A percentile compares a stretch with the other conserved stretches of the same genome.
phyloP scores from a whole-genome alignment of 2,329 filamentous ascomycete species.

The Xylariales sp. region DNA sequence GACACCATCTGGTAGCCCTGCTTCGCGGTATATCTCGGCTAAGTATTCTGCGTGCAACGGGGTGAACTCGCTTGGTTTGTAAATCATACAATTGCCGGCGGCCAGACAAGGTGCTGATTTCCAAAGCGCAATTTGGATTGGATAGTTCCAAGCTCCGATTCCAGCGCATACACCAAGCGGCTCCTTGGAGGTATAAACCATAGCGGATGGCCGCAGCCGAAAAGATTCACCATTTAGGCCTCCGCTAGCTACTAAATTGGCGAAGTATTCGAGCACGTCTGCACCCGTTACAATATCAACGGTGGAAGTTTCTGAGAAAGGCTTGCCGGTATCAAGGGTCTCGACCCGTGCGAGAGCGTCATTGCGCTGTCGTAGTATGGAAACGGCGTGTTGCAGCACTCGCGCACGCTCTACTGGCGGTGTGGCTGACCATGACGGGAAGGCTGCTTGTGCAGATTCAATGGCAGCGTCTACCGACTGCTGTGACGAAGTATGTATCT shows the following conservation, averaged over 20 bases:
- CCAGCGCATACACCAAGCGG: constrained; percentile 85
- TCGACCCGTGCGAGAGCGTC: constrained; percentile 83
- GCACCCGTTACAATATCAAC: constrained; percentile 87
- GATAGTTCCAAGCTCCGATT: constrained; percentile 93
- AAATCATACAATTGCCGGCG: constrained; percentile 89
- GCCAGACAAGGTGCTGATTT: constrained; percentile 88
- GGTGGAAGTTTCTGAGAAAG: constrained; percentile 83
- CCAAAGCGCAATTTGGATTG: constrained; percentile 90
- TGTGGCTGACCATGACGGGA: constrained; percentile 80
- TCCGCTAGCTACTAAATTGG: constrained; percentile 79
- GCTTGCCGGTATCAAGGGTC: constrained; percentile 87
- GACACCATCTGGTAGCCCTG: constrained; percentile 82
- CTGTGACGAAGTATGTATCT: constrained; percentile 76
- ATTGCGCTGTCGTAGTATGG: constrained; percentile 79
- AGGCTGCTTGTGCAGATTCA: constrained; percentile 75
- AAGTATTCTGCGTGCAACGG: constrained; percentile 83
- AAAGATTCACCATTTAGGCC: constrained; percentile 85
- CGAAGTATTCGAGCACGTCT: constrained; percentile 89
- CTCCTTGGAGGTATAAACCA: constrained; percentile 85
- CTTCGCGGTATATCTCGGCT: constrained; percentile 80
- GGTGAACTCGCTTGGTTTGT: constrained; percentile 90
- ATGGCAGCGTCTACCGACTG: constrained; percentile 78
- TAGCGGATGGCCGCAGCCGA: constrained; percentile 78
- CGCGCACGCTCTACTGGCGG: constrained; percentile 79
- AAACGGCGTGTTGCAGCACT: constrained; percentile 80